Evolutionary conservation across 2,329 filamentous ascomycete genomes (phyloP), one percentile per base, ranked within the genome.

Genomic region (Fonsecaea pugnacius): DNA sequence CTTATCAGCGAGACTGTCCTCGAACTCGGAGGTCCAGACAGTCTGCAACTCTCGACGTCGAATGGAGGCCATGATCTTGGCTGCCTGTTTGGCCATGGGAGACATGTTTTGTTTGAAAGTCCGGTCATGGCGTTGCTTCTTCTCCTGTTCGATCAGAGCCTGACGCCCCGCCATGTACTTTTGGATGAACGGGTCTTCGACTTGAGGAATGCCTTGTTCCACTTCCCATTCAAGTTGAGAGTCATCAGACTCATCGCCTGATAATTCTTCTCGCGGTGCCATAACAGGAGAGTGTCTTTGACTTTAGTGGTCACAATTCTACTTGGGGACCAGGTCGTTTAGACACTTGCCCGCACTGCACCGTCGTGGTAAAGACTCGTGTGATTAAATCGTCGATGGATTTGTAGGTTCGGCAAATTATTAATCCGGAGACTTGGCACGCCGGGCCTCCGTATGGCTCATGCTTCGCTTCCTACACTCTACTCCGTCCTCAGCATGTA

Each of bases 141-240:
- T 89, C 76, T 98, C 95, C 74, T 96, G 85, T 18, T 83, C 83
- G 63, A 96, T 89, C 58, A 98, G 83, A 30, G 87, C 87, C 71
- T 89, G 84, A 57, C 93, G 86, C 24, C 91, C 91, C 50, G 86
- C 78, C 43, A 96, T 79, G 73, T 96, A 97, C 74, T 94, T 87
- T 71, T 91, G 87, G 53, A 97, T 85, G 75, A 96, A 92, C 0
- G 89, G 87, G 71, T 96, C 91, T 9, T 85, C 79, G 12, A 77
- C 64, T 65, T 80, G 78, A 54, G 80, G 80, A 32, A 82, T 73
- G 1, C 79, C 80, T 64, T 79, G 77, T 56, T 80, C 77, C 38
- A 72, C 55, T 62, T 75, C 73, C 72, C 73, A 75, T 63, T 73
- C 74, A 14, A 69, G 67, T 59, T 71, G 46, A 9, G 72, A 68